Percentiles rank a stretch among this genome's conserved stretches.
phyloP scores from a whole-genome alignment of 805 yeast genomes.

The Saccharomycopsis javanensis region DNA sequence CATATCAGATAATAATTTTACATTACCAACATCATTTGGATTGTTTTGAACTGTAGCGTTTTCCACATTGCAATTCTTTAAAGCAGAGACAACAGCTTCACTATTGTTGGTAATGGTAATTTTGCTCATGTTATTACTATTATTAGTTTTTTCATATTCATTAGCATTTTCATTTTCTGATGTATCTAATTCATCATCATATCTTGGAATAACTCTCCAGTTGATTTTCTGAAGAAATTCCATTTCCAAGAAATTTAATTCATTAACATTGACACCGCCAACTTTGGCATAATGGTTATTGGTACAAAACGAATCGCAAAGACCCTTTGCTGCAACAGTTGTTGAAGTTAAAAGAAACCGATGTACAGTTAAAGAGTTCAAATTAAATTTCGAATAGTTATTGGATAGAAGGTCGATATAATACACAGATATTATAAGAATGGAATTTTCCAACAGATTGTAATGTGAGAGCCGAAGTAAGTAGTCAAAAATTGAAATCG shows the following conservation, averaged over 20 bases:
- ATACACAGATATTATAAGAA: conserved; percentile 73
- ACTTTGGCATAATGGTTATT: conserved; percentile 91
- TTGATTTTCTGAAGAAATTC: conserved; percentile 76
- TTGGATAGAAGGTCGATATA: conserved; percentile 79
- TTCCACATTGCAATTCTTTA: too few relatives aligned
- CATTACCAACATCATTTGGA: too few relatives aligned
- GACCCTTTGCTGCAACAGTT: conserved; percentile 79
- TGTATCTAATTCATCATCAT: conserved; percentile 23
- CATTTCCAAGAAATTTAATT: conserved; percentile 76
- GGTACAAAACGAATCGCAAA: conserved; percentile 90
- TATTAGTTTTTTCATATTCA: background rate
- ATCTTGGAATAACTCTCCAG: conserved; percentile 63
- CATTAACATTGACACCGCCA: conserved; percentile 82
- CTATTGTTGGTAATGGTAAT: background rate
- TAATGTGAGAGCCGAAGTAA: conserved; percentile 68
- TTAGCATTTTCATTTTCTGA: background rate
- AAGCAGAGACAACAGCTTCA: too few relatives aligned
- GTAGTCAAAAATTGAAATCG: conserved; percentile 71
- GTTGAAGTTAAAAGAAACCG: conserved; percentile 85
- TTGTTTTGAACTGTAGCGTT: too few relatives aligned
- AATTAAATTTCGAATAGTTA: conserved; percentile 67
- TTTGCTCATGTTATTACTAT: background rate
- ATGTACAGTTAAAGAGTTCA: conserved; percentile 89
- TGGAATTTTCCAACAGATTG: conserved; percentile 77
- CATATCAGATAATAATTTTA: background rate